Conservation (phyloP, 768 basidiomycete genomes). For the Panus rudis region DNA sequence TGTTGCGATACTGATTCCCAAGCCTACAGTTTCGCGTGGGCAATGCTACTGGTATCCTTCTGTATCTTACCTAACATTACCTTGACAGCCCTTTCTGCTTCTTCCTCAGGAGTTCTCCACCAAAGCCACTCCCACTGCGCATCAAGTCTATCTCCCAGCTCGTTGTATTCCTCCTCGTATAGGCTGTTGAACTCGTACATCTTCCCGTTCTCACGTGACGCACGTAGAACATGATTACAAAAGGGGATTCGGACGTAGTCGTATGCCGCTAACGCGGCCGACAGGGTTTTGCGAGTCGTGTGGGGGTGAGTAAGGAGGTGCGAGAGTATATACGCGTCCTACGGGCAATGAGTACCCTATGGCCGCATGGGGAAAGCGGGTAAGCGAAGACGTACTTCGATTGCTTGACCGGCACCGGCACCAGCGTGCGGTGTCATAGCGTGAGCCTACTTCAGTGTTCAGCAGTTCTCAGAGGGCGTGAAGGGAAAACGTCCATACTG, state of each 20-base stretch:
- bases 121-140: slow-evolving; percentile 38
- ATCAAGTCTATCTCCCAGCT: slow-evolving; percentile 33
- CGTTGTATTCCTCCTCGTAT: slow-evolving; percentile 29
- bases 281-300: slow-evolving; percentile 15
- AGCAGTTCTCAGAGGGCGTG: not conserved
- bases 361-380: not conserved
- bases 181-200: slow-evolving; percentile 28
- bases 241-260: slow-evolving; percentile 21
- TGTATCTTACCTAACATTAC: slow-evolving; percentile 1
- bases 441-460: slow-evolving; percentile 21
- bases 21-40: not conserved
- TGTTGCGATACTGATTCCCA: not conserved
- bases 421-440: slow-evolving; percentile 28
- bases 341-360: not conserved
- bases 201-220: slow-evolving; percentile 16
- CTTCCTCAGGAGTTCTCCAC: slow-evolving; percentile 27
- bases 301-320: slow-evolving; percentile 19
- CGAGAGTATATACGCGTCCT: slow-evolving; percentile 28
- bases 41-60: not conserved
- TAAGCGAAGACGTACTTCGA: slow-evolving; percentile 19
- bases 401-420: slow-evolving; percentile 27
- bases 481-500: slow-evolving; percentile 15
- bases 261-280: slow-evolving; percentile 21
- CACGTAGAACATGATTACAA: slow-evolving; percentile 21
- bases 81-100: slow-evolving; percentile 17